Conservation (phyloP, 257 asterid species). For the Cordia subcordata region DNA sequence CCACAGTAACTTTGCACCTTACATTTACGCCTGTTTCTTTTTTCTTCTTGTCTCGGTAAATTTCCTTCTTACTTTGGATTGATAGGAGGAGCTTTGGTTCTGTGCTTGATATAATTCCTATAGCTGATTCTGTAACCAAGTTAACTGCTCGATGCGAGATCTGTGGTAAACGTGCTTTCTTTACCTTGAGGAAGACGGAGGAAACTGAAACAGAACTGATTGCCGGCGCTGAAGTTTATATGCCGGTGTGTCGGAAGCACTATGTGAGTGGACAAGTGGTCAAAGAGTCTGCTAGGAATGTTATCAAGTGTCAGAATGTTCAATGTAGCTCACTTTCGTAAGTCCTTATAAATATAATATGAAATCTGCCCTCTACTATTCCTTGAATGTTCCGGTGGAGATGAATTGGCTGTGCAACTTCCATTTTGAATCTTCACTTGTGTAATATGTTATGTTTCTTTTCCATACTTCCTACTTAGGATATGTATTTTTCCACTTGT, state of each 20-base stretch:
- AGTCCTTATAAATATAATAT: not conserved
- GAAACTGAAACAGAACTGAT: constrained; percentile 71
- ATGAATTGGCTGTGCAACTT: not conserved
- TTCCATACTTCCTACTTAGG: not conserved
- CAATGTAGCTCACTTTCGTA: constrained; percentile 32
- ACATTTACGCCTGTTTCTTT: not conserved
- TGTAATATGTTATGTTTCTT: too few relatives aligned
- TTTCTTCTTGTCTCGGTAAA: not conserved
- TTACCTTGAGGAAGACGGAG: constrained; percentile 81
- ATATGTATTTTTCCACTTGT: not conserved
- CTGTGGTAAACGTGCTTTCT: constrained; percentile 66
- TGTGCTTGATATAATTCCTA: constrained; percentile 78
- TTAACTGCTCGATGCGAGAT: constrained; percentile 74
- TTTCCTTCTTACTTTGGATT: constrained; percentile 5
- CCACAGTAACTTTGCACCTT: not conserved
- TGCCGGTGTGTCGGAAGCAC: constrained; percentile 95
- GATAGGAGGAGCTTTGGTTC: constrained; percentile 83
- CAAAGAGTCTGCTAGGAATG: constrained; percentile 65
- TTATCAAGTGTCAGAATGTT: constrained; percentile 43
- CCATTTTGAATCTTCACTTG: too few relatives aligned
- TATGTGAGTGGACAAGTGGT: constrained; percentile 77
- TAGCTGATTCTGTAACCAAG: constrained; percentile 84
- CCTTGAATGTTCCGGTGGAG: not conserved
- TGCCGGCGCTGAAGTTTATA: constrained; percentile 88
- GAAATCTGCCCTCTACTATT: not conserved